Percentiles rank a stretch among this genome's conserved stretches.
phyloP scores from a whole-genome alignment of 805 yeast species.

The Wickerhamiella vanderwaltii region DNA sequence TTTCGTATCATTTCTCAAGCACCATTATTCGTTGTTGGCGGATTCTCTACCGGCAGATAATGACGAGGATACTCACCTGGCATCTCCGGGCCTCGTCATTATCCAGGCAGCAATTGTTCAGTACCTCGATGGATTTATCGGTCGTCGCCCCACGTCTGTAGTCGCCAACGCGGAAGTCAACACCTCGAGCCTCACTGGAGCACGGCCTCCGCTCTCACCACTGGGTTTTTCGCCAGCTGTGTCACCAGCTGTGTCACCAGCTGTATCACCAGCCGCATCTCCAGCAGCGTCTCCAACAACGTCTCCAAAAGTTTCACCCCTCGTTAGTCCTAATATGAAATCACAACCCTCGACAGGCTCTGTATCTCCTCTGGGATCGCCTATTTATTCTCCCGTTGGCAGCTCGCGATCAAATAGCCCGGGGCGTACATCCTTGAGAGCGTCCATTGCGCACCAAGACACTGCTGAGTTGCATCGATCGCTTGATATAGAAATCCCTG shows the following conservation, averaged over 20 bases:
- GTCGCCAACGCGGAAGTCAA: not conserved
- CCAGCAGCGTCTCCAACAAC: slow-evolving; percentile 12
- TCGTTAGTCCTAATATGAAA: slow-evolving; percentile 1
- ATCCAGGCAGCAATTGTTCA: slow-evolving; percentile 23
- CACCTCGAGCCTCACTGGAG: not conserved
- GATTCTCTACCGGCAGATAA: slow-evolving; percentile 17
- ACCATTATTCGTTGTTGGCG: slow-evolving; percentile 28
- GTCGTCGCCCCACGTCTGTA: not conserved
- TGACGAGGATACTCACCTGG: slow-evolving; percentile 16
- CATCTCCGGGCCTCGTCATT: slow-evolving; percentile 26
- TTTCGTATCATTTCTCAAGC: slow-evolving; percentile 33
- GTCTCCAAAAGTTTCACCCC: slow-evolving; percentile 4
- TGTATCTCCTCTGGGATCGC: not conserved
- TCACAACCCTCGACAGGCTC: not conserved
- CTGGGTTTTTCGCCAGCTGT: not conserved
- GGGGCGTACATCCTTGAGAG: not conserved
- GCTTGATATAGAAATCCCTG: no score
- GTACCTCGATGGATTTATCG: slow-evolving; percentile 15
- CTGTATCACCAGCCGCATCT: not conserved
- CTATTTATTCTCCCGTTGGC: not conserved
- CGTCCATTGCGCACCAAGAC: no score
- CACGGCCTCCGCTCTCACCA: not conserved
- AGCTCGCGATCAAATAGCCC: not conserved
- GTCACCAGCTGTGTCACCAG: not conserved
- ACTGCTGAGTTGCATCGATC: no score